Base-by-base conservation (phyloP, 2,329 filamentous ascomycete genomes). In the Penicillium frequentans region DNA sequence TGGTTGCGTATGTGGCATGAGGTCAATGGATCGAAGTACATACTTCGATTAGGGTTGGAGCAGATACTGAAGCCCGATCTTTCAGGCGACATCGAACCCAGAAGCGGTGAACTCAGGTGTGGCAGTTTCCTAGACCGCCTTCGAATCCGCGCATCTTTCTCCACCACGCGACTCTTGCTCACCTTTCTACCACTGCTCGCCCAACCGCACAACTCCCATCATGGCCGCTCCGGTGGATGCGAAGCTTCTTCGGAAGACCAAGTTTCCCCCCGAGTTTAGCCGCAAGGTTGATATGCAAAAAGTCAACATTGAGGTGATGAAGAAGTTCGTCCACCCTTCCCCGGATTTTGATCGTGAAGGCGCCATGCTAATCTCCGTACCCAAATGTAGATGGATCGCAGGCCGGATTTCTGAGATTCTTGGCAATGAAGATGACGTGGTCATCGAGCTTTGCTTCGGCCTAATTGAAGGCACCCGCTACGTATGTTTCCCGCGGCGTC, bases 241-340 rank as follows among this genome's bases (percentile, higher is more conserved):
- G 64, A 96, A 96, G 81, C 85, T 96, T 68, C 80, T 97, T 55
- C 90, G 89, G 82, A 88, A 88, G 75, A 98, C 93, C 55, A 97
- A 96, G 72, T 98, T 97, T 63, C 95, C 95, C 46, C 84, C 88
- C 8, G 92, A 97, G 71, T 99, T 98, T 79, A 93, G 85, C 72
- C 87, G 90, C 73, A 97, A 97, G 80, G 95, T 99, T 63, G 93
- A 99, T 80, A 96, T 96, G 86, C 86, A 88, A 67, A 98, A 98
- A 80, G 92, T 99, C 75, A 97, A 99, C 73, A 82, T 96, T 50
- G 91, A 96, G 75, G 90, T 99, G 55, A 96, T 99, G 87, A 97
- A 97, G 83, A 96, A 95, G 90, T 96, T 73, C 70, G 87, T 43
- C 77, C 59, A 37, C 9, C 29, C 33, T 55, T 61, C 57, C 59